A percentile compares a stretch with the other conserved stretches of the same genome.
Evolutionary conservation across 2,329 filamentous ascomycete species (phyloP).

Genomic region (Neonectria coccinea): DNA sequence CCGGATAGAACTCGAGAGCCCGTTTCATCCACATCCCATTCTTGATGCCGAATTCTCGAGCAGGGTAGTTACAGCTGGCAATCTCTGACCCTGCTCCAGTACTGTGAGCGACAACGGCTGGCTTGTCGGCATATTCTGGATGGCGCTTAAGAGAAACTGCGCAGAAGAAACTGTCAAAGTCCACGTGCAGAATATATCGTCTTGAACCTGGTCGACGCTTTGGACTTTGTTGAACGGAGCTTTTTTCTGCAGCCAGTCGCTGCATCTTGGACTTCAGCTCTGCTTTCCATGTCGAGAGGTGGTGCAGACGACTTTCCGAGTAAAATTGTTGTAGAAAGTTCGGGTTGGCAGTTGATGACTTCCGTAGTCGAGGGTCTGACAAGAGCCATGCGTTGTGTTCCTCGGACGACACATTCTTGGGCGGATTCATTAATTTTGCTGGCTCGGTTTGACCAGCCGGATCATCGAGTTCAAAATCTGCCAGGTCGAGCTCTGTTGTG

Average conservation of each 20-base stretch:
- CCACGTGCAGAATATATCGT: constrained; percentile 91
- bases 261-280: constrained; percentile 92
- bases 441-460: neutral
- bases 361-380: constrained; percentile 84
- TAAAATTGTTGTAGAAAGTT: constrained; percentile 96
- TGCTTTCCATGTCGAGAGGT: constrained; percentile 96
- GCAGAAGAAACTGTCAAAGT: constrained; percentile 99
- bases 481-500: neutral
- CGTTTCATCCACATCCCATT: constrained; percentile 99
- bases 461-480: neutral
- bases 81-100: constrained; percentile 90
- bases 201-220: constrained; percentile 72
- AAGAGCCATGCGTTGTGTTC: constrained; percentile 91
- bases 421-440: constrained; percentile 27
- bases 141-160: constrained; percentile 85
- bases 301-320: constrained; percentile 92
- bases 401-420: constrained; percentile 84
- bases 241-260: constrained; percentile 78
- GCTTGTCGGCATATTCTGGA: constrained; percentile 81
- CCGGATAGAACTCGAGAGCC: constrained; percentile 84
- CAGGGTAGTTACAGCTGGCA: constrained; percentile 96
- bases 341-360: constrained; percentile 91
- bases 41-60: constrained; percentile 86
- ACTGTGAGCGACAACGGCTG: constrained; percentile 90
- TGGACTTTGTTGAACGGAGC: constrained; percentile 55